Evolutionary conservation across 306 rosid genomes (phyloP).

Genomic region (Prosopis cineraria): DNA sequence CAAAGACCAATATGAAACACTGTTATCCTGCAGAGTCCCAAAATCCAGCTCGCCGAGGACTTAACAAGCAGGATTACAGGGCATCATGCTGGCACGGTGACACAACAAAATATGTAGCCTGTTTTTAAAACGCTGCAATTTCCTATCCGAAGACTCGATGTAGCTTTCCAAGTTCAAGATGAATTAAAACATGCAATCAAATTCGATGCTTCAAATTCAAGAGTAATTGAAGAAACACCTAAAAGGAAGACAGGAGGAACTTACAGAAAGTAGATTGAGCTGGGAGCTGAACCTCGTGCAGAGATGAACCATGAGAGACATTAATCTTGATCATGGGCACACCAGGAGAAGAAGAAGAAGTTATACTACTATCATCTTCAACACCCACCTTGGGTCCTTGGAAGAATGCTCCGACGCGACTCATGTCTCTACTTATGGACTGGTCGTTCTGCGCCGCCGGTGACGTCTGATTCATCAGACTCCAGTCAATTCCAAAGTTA

Average conservation of each 20-base stretch:
- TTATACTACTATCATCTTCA: not conserved
- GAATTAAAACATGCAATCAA: not conserved
- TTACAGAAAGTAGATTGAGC: conserved; percentile 53
- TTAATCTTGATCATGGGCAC: conserved; percentile 45
- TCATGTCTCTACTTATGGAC: not conserved
- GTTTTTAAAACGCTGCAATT: not conserved
- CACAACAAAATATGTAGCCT: not conserved
- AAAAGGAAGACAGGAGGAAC: conserved; percentile 31
- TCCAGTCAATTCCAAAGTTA: not conserved
- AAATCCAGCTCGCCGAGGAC: not conserved
- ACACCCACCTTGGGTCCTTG: conserved; percentile 5
- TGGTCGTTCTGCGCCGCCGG: not conserved
- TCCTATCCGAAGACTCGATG: not conserved
- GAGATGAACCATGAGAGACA: conserved; percentile 41
- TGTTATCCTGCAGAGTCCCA: not conserved
- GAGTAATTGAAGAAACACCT: not conserved
- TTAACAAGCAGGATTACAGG: not conserved
- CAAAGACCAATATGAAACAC: not conserved
- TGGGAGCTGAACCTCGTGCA: conserved; percentile 45
- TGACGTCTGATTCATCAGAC: not conserved
- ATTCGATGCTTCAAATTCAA: not conserved
- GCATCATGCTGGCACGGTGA: not conserved
- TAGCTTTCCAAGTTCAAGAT: not conserved
- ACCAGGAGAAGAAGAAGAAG: conserved; percentile 10
- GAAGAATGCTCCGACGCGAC: not conserved